Conservation (phyloP, 2,329 filamentous ascomycete genomes). For the Aaosphaeria arxii region DNA sequence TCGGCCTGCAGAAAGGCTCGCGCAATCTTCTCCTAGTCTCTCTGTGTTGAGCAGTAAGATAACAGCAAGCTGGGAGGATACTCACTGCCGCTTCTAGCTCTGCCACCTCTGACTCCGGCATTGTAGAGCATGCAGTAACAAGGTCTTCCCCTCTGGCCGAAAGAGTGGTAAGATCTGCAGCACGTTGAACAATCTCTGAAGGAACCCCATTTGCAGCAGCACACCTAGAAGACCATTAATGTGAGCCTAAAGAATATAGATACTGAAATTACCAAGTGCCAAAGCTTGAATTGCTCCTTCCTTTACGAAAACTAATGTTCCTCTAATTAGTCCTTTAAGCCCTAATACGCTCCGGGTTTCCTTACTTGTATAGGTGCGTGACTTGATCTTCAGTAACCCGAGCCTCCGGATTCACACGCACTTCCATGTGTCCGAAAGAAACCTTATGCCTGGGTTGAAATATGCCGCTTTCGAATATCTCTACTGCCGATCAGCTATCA, state of each 20-base stretch:
- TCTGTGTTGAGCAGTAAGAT: no score
- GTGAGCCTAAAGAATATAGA: conserved; percentile 1
- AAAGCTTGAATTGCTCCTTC: conserved; percentile 76
- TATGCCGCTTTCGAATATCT: conserved; percentile 67
- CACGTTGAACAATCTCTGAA: conserved; percentile 66
- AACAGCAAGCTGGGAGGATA: not conserved
- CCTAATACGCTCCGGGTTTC: not conserved
- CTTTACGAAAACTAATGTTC: conserved; percentile 48
- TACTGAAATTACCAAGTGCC: conserved; percentile 59
- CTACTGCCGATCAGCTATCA: conserved; percentile 41
- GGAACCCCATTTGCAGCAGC: conserved; percentile 85
- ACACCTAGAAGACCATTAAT: conserved; percentile 50
- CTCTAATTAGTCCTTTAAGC: no score
- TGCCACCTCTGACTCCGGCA: conserved; percentile 62
- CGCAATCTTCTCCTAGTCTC: conserved; percentile 36
- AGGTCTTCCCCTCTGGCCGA: conserved; percentile 73
- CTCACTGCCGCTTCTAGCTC: conserved; percentile 66
- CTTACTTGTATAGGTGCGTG: conserved; percentile 69
- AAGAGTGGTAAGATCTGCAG: conserved; percentile 68
- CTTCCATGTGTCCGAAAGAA: conserved; percentile 68
- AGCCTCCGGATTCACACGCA: conserved; percentile 57
- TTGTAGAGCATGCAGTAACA: conserved; percentile 64
- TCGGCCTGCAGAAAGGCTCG: conserved; percentile 16
- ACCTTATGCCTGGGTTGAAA: conserved; percentile 53
- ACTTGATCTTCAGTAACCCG: conserved; percentile 59